Percentiles rank a stretch among this genome's conserved stretches.
Conservation (phyloP, 768 basidiomycete genomes). For the Austroboletus festivus region DNA sequence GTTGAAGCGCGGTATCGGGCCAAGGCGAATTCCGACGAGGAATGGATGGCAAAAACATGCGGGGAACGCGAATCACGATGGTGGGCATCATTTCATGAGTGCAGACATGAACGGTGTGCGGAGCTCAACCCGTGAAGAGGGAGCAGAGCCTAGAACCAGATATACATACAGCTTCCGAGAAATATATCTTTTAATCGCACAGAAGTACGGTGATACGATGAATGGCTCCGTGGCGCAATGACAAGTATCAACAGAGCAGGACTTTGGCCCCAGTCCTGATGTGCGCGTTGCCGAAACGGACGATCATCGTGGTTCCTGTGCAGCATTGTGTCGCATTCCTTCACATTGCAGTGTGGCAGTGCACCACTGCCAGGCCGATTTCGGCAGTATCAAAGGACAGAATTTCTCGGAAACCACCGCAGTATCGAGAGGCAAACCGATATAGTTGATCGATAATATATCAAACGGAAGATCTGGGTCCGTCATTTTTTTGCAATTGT, state of each 20-base stretch:
- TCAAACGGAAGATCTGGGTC: background rate
- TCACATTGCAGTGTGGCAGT: constrained; percentile 39
- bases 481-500: background rate
- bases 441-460: background rate
- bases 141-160: constrained; percentile 17
- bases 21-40: constrained; percentile 16
- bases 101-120: no score
- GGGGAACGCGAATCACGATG: no score
- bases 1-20: background rate
- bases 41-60: no score
- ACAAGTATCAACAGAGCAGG: background rate
- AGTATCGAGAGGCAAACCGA: background rate
- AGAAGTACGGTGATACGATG: constrained; percentile 3
- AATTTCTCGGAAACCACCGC: constrained; percentile 21
- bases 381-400: constrained; percentile 34
- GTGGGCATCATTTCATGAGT: no score
- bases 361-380: constrained; percentile 21
- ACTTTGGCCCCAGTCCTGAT: background rate
- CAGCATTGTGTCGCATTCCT: constrained; percentile 44
- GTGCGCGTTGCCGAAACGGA: no score
- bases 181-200: constrained; percentile 4
- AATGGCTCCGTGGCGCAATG: constrained; percentile 25
- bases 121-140: no score
- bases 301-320: no score
- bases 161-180: background rate